Conservation (phyloP, 2,329 filamentous ascomycete genomes). For the Verticillium klebahnii region DNA sequence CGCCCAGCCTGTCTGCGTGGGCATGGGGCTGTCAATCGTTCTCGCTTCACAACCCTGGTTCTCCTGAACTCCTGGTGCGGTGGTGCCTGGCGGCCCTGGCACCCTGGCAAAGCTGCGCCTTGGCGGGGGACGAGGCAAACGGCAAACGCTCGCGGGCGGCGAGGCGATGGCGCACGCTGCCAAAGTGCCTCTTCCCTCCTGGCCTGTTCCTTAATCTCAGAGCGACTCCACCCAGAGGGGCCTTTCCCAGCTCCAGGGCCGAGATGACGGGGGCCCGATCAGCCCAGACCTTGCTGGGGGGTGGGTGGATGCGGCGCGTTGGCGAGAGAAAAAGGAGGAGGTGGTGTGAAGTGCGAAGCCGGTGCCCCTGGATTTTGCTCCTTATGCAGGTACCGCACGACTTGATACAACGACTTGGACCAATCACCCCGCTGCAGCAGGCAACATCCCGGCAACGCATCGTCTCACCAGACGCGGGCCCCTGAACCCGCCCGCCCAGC, state of each 20-base stretch:
- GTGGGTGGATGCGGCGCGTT: background rate
- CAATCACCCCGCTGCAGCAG: conserved; percentile 3
- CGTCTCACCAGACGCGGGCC: conserved; percentile 5
- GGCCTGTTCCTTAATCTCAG: conserved; percentile 4
- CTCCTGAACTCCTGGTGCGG: background rate
- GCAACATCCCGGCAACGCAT: conserved; percentile 3
- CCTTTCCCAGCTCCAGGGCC: background rate
- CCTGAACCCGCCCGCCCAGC: conserved; percentile 4
- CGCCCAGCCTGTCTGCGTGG: background rate
- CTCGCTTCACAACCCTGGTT: background rate
- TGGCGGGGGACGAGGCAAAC: background rate
- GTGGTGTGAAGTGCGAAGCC: background rate
- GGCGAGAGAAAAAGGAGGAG: background rate
- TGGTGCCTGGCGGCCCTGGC: background rate
- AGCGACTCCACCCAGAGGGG: background rate
- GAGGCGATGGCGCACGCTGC: background rate
- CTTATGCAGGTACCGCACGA: conserved; percentile 14
- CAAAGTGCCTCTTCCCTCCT: background rate
- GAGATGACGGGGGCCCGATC: background rate
- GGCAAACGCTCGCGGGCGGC: background rate
- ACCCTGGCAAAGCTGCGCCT: background rate
- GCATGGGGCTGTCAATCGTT: background rate
- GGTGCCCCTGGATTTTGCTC: conserved; percentile 8
- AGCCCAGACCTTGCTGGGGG: background rate
- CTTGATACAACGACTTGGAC: conserved; percentile 10